Evolutionary conservation across 176 grass and related monocot genomes (phyloP).

Genomic region (Ananas comosus): DNA sequence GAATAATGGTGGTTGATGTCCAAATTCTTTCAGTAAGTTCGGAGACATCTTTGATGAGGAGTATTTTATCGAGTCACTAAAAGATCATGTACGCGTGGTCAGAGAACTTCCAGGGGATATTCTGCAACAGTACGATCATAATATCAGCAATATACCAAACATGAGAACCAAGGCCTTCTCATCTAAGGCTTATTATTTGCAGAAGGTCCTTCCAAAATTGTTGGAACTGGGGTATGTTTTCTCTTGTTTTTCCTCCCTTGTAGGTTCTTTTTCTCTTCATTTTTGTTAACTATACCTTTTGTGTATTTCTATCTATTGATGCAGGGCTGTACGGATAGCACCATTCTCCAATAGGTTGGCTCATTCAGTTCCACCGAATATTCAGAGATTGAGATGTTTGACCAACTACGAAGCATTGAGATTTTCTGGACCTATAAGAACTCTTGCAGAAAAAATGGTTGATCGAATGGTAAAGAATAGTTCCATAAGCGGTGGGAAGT

Average conservation of each 20-base stretch:
- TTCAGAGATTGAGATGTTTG: slow-evolving; percentile 80
- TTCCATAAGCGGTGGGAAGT: slow-evolving; percentile 59
- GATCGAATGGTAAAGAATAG: slow-evolving; percentile 67
- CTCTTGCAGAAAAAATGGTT: slow-evolving; percentile 69
- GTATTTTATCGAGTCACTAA: slow-evolving; percentile 58
- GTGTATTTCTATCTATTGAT: slow-evolving; percentile 4
- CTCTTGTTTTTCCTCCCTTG: slow-evolving; percentile 9
- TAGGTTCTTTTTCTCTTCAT: background rate
- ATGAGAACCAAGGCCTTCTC: slow-evolving; percentile 96
- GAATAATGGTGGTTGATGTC: slow-evolving; percentile 13
- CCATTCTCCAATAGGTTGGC: slow-evolving; percentile 95
- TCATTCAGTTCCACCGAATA: slow-evolving; percentile 48
- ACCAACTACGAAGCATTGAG: slow-evolving; percentile 77
- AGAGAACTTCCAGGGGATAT: slow-evolving; percentile 63
- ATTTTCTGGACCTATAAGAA: slow-evolving; percentile 77
- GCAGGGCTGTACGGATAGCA: slow-evolving; percentile 84
- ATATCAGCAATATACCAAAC: slow-evolving; percentile 78
- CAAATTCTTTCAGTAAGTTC: slow-evolving; percentile 71
- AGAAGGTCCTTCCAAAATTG: slow-evolving; percentile 72
- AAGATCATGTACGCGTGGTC: slow-evolving; percentile 60
- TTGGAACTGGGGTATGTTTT: slow-evolving; percentile 63
- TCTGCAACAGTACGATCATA: slow-evolving; percentile 50
- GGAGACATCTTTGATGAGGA: slow-evolving; percentile 88
- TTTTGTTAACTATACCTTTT: background rate
- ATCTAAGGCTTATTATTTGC: slow-evolving; percentile 55